Percentiles rank a stretch among this genome's conserved stretches.
These are phyloP conservation scores for Aspergillus sp. DNA, from an alignment of 2,329 filamentous ascomycete species.

Conservation along the genomic window DNA sequence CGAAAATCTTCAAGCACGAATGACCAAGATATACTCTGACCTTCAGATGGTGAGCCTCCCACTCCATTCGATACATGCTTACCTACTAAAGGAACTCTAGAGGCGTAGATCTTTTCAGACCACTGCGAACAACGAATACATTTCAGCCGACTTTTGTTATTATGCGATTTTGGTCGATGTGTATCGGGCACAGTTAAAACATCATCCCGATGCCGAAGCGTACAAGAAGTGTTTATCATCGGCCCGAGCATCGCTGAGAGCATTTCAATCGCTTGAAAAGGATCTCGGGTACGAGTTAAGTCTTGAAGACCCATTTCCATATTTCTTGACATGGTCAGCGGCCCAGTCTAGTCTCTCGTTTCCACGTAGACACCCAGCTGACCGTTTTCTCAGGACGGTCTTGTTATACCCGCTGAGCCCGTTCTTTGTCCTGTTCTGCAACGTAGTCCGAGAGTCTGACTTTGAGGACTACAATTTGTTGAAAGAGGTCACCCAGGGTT, in stretches of 20 bases:
- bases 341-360: no score
- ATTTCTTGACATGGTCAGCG: slow-evolving; percentile 19
- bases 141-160: slow-evolving; percentile 23
- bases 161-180: slow-evolving; percentile 27
- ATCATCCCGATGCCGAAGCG: slow-evolving; percentile 16
- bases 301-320: slow-evolving; percentile 15
- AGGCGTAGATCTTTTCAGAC: slow-evolving; percentile 10
- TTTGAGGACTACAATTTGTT: slow-evolving; percentile 19
- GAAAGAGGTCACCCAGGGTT: slow-evolving; percentile 14
- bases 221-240: slow-evolving; percentile 23
- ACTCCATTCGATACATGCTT: background rate
- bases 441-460: slow-evolving; percentile 21
- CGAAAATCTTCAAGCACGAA: slow-evolving; percentile 15
- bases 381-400: background rate
- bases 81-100: slow-evolving; percentile 4
- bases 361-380: background rate
- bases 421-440: slow-evolving; percentile 26
- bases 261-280: slow-evolving; percentile 15
- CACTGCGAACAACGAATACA: slow-evolving; percentile 17
- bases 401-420: slow-evolving; percentile 20
- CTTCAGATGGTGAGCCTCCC: slow-evolving; percentile 18
- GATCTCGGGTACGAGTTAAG: slow-evolving; percentile 5
- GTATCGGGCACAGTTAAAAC: slow-evolving; percentile 21
- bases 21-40: slow-evolving; percentile 17
- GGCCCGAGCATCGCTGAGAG: slow-evolving; percentile 12